Evolutionary conservation across 805 yeast genomes (phyloP).

Genomic region (Sugiyamaella chiloensis): DNA sequence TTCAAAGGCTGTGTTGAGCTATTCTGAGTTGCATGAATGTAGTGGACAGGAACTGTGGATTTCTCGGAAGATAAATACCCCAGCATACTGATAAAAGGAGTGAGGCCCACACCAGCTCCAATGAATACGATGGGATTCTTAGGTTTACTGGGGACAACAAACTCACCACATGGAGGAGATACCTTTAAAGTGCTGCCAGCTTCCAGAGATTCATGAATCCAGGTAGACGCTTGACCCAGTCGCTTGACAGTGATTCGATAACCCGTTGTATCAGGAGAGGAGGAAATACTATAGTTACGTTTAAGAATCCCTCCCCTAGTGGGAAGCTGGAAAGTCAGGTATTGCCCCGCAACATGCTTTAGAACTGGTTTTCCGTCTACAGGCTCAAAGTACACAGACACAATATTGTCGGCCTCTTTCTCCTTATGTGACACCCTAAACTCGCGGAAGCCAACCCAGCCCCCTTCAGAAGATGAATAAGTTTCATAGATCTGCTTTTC

Average conservation of each 20-base stretch:
- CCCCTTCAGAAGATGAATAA: conserved; percentile 34
- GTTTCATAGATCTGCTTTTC: conserved; percentile 48
- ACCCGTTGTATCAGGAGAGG: conserved; percentile 35
- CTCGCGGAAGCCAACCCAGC: conserved; percentile 59
- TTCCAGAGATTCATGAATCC: conserved; percentile 45
- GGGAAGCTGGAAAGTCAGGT: conserved; percentile 35
- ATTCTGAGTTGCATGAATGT: conserved; percentile 33
- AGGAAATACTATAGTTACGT: conserved; percentile 60
- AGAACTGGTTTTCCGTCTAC: conserved; percentile 34
- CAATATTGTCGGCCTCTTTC: conserved; percentile 47
- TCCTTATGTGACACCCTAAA: conserved; percentile 45
- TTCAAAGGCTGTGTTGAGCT: conserved; percentile 1
- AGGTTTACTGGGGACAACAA: conserved; percentile 34
- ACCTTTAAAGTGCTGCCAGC: conserved; percentile 49
- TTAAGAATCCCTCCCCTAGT: conserved; percentile 42
- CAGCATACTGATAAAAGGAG: conserved; percentile 57
- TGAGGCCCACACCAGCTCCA: conserved; percentile 66
- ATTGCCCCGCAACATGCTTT: conserved; percentile 45
- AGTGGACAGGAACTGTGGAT: conserved; percentile 35
- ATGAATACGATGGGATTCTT: conserved; percentile 39
- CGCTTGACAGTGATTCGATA: conserved; percentile 59
- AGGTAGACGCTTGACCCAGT: conserved; percentile 52
- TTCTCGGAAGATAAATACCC: conserved; percentile 41
- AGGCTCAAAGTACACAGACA: conserved; percentile 51
- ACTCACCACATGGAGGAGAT: conserved; percentile 60